These are phyloP conservation scores for Colletotrichum scovillei DNA, from an alignment of 2,329 filamentous ascomycete species.

Conservation along the genomic window DNA sequence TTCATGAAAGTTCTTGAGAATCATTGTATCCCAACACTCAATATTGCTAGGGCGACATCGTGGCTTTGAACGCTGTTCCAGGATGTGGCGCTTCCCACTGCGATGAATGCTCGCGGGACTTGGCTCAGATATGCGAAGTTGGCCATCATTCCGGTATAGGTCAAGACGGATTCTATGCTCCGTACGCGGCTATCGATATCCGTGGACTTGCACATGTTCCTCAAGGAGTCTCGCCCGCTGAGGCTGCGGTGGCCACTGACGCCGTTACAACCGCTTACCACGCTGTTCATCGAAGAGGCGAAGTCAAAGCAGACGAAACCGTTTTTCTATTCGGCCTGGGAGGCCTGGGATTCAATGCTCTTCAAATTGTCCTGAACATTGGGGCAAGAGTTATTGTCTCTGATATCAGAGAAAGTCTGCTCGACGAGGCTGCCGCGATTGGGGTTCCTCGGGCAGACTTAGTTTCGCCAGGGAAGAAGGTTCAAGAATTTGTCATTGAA, in stretches of 20 bases:
- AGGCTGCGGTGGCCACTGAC: conserved; percentile 53
- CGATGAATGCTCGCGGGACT: conserved; percentile 51
- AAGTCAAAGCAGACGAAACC: conserved; percentile 48
- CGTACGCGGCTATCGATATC: conserved; percentile 47
- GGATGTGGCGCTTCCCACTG: conserved; percentile 47
- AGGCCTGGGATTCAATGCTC: conserved; percentile 53
- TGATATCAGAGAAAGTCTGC: conserved; percentile 35
- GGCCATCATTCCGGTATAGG: conserved; percentile 56
- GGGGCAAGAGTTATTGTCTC: conserved; percentile 63
- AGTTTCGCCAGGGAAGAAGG: conserved; percentile 42
- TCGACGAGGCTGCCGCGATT: conserved; percentile 38
- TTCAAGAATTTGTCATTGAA: conserved; percentile 44
- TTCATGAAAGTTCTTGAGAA: background rate
- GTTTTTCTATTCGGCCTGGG: conserved; percentile 54
- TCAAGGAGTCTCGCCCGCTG: conserved; percentile 39
- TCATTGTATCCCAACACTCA: conserved; percentile 27
- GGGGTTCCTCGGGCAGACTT: conserved; percentile 46
- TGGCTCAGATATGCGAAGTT: conserved; percentile 49
- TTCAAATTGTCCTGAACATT: conserved; percentile 50
- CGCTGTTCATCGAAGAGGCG: conserved; percentile 48
- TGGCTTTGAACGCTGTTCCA: conserved; percentile 45
- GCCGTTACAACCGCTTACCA: conserved; percentile 54
- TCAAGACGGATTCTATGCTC: conserved; percentile 55
- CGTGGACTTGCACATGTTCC: conserved; percentile 39
- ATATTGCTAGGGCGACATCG: conserved; percentile 44